phyloP scores from a whole-genome alignment of 2,329 filamentous ascomycete species.

The Colletotrichum falcatum region DNA sequence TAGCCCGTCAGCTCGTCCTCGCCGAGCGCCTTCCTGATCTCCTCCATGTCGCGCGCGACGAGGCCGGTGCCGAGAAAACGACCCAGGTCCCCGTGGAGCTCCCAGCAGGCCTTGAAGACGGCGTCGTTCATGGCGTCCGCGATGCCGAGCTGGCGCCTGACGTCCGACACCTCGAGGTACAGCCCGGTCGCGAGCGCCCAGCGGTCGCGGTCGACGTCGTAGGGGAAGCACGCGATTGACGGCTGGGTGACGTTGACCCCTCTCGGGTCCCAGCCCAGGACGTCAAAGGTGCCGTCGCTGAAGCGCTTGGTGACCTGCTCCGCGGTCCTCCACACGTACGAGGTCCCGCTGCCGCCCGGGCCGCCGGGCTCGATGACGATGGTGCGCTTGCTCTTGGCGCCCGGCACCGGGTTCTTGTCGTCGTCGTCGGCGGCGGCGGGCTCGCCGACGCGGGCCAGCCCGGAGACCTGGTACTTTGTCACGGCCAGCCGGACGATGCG shows the following conservation, averaged over 20 bases:
- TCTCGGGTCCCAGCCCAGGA: constrained; percentile 67
- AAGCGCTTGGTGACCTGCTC: constrained; percentile 55
- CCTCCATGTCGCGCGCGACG: constrained; percentile 62
- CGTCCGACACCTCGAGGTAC: constrained; percentile 53
- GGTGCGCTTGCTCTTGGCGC: constrained; percentile 58
- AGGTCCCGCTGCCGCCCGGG: constrained; percentile 61
- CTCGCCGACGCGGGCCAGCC: constrained; percentile 48
- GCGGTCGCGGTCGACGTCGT: constrained; percentile 58
- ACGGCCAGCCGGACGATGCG: constrained; percentile 61
- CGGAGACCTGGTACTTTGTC: constrained; percentile 62
- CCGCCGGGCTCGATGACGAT: constrained; percentile 64
- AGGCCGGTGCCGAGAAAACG: constrained; percentile 61
- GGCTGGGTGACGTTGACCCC: constrained; percentile 63
- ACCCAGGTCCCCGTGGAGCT: constrained; percentile 57
- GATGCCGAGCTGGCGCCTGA: constrained; percentile 54
- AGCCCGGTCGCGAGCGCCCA: constrained; percentile 57
- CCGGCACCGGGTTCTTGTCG: constrained; percentile 40
- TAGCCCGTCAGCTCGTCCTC: constrained; percentile 63
- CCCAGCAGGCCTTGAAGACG: constrained; percentile 56
- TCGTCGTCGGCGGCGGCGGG: constrained; percentile 40
- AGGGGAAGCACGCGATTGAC: constrained; percentile 59
- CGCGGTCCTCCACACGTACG: constrained; percentile 53
- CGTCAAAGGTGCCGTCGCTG: constrained; percentile 58
- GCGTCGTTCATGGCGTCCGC: constrained; percentile 61
- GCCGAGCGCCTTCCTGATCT: constrained; percentile 58